Conservation (phyloP, 176 grass and related monocot species). For the Oryza australiensis region DNA sequence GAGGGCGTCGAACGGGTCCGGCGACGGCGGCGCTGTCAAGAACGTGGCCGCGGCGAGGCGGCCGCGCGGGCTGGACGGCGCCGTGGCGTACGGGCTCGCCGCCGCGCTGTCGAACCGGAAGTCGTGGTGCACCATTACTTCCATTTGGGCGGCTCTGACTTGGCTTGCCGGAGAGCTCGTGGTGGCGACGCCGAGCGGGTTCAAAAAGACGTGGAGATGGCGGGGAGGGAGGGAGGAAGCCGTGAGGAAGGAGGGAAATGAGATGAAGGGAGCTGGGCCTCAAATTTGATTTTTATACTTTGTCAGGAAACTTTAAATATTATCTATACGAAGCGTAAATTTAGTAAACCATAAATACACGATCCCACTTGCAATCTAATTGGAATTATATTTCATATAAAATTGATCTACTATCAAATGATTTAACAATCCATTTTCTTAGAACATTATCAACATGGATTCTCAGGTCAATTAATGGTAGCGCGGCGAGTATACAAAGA, state of each 20-base stretch:
- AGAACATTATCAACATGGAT: too few species aligned
- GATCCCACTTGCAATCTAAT: background rate
- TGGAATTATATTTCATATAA: background rate
- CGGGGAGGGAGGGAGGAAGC: conserved; percentile 38
- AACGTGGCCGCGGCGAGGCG: conserved; percentile 17
- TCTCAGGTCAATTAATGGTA: background rate
- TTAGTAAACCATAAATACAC: too few species aligned
- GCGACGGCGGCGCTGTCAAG: conserved; percentile 43
- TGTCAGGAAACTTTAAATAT: background rate
- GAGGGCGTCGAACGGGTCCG: conserved; percentile 46
- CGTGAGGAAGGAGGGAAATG: conserved; percentile 35
- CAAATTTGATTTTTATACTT: background rate
- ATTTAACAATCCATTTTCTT: background rate
- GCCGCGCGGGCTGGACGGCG: conserved; percentile 43
- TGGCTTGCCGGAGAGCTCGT: conserved; percentile 6
- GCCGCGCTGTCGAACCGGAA: conserved; percentile 31
- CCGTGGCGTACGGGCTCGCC: conserved; percentile 44
- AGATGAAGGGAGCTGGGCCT: background rate
- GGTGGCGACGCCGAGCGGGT: conserved; percentile 22
- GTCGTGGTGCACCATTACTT: conserved; percentile 11
- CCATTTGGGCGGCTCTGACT: conserved; percentile 21
- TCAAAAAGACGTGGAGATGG: conserved; percentile 37
- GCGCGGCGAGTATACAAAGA: too few species aligned
- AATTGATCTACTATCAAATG: background rate
- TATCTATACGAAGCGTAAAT: background rate